Percentiles rank a stretch among this genome's conserved stretches.
Conservation (phyloP, 1,284 basidiomycete genomes). For the Afroboletus lepidellus region DNA sequence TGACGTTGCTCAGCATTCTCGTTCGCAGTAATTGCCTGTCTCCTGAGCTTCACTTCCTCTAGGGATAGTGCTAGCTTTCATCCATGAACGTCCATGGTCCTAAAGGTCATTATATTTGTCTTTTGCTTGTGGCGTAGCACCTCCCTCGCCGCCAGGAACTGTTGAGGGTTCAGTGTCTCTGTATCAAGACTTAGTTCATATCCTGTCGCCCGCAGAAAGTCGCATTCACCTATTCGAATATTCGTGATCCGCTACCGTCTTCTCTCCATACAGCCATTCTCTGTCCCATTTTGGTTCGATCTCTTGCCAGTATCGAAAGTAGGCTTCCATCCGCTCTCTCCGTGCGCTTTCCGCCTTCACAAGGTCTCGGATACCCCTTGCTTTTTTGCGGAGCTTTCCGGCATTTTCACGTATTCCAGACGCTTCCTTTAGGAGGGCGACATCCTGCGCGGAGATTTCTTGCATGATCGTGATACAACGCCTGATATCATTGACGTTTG, state of each 20-base stretch:
- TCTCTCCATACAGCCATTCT: conserved; percentile 26
- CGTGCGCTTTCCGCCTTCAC: conserved; percentile 24
- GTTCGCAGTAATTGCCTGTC: conserved; percentile 14
- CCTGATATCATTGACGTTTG: conserved; percentile 20
- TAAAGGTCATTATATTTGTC: not conserved
- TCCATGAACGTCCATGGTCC: not conserved
- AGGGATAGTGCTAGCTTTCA: conserved; percentile 3
- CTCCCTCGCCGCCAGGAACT: not conserved
- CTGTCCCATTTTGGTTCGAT: conserved; percentile 23
- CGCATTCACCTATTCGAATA: conserved; percentile 7
- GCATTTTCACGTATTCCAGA: conserved; percentile 17
- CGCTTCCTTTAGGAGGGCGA: conserved; percentile 12
- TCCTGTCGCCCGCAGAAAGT: not conserved
- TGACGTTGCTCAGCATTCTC: conserved; percentile 20
- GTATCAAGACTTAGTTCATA: not conserved
- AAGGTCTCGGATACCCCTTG: conserved; percentile 24
- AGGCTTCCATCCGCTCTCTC: conserved; percentile 30
- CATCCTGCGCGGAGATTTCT: conserved; percentile 22
- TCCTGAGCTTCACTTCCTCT: conserved; percentile 10
- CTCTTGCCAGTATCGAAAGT: conserved; percentile 31
- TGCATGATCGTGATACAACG: conserved; percentile 28
- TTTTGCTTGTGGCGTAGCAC: not conserved
- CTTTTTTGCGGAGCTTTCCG: conserved; percentile 20
- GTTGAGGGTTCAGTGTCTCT: not conserved
- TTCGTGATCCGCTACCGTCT: not conserved